Evolutionary conservation across 2,329 filamentous ascomycete genomes (phyloP).

Genomic region (Mollisiaceae sp.): DNA sequence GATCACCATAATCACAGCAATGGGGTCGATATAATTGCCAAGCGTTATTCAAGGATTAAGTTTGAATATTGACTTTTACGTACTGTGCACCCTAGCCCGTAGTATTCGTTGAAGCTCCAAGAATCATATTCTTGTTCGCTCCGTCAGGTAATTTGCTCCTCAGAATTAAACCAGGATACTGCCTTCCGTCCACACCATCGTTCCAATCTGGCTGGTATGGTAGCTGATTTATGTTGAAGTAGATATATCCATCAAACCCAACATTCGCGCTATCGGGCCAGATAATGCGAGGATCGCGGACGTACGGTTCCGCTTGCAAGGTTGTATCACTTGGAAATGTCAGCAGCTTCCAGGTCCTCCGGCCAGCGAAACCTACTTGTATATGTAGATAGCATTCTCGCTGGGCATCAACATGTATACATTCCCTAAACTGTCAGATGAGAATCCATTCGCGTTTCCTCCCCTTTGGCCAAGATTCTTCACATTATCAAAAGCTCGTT

Average conservation of each 20-base stretch:
- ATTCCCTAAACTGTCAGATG: slow-evolving; percentile 49
- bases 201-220: slow-evolving; percentile 55
- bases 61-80: too few species aligned
- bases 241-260: slow-evolving; percentile 51
- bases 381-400: slow-evolving; percentile 52
- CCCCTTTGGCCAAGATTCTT: slow-evolving; percentile 51
- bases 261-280: slow-evolving; percentile 51
- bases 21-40: not conserved
- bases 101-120: slow-evolving; percentile 13
- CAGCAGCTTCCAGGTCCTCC: not conserved
- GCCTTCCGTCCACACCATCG: slow-evolving; percentile 48
- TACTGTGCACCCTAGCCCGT: not conserved
- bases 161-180: slow-evolving; percentile 51
- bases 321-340: slow-evolving; percentile 39
- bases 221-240: slow-evolving; percentile 56
- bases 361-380: slow-evolving; percentile 38
- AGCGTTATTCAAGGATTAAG: not conserved
- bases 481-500: slow-evolving; percentile 52
- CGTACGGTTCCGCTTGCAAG: slow-evolving; percentile 45
- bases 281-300: slow-evolving; percentile 50
- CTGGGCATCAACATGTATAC: slow-evolving; percentile 54
- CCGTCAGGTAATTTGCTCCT: slow-evolving; percentile 48
- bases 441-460: slow-evolving; percentile 52
- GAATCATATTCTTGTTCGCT: slow-evolving; percentile 38
- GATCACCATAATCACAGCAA: not conserved